Base-by-base conservation (phyloP, 2,329 filamentous ascomycete genomes). In the Cercospora nicotianae region DNA sequence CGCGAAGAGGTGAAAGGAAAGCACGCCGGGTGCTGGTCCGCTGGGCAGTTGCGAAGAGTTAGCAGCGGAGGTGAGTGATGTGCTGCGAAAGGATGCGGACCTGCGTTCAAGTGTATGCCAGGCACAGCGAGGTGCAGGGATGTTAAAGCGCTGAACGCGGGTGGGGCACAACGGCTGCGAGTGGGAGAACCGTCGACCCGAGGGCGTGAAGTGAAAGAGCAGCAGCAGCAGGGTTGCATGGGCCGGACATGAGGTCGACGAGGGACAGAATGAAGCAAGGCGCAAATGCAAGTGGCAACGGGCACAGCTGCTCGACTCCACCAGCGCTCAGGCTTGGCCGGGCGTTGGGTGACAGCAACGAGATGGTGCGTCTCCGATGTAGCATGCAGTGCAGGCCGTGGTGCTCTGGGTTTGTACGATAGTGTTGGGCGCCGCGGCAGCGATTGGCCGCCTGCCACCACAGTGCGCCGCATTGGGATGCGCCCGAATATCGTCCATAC, bases 141-240 rank as follows among this genome's bases (percentile, higher is more conserved):
- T 57, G 60, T 59, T 42, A 67, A 58, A 67, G 62, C 59, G 63
- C 42, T 51, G 51, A 30, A 39, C 55, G 61, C 48, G 30, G 45
- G 68, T 70, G 68, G 69, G 67, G 69, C 66, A 51, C 69, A 65
- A 70, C 60, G 63, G 65, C 63, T 68, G 72, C 53, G 61, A 66
- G 67, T 68, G 72, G 66, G 67, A 66, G 68, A 60, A 61, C 48
- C 58, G 64, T 57, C 48, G 67, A 63, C 60, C 64, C 66, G 67
- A 64, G 23, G 57, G 45, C 16, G 55, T 33, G 26, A 45, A 39
- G 45, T 23, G 45, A 9, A 23, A 53, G 60, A 64, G 36, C 64
- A 58, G 64, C 64, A 58, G 64, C 59, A 60, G 23, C 23, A 55
- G 33, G 20, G 36, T 23, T 23, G 65, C 30, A 12, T 58, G 59